These are phyloP conservation scores for Fistulifera pelliculosa DNA, from an alignment of 108 stramenopile genomes.

Conservation along the genomic window DNA sequence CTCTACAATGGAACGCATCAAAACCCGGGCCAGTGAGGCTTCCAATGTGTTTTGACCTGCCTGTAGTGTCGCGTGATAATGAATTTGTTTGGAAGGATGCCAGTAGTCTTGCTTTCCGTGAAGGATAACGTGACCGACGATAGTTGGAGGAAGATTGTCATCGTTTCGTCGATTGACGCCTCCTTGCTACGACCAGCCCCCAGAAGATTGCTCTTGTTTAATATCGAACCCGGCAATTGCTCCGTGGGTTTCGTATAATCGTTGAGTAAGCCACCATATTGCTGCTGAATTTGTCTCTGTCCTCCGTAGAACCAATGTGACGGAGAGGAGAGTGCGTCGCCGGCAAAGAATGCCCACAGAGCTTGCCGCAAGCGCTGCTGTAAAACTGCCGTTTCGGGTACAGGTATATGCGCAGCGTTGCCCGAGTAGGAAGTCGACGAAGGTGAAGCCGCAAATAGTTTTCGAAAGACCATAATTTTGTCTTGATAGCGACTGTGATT, in stretches of 20 bases:
- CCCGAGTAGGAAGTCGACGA: no score
- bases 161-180: not conserved
- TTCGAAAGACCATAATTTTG: no score
- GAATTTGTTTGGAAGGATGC: slow-evolving; percentile 54
- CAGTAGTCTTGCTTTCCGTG: slow-evolving; percentile 78
- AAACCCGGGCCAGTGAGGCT: slow-evolving; percentile 51
- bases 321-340: slow-evolving; percentile 76
- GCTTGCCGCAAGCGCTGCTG: slow-evolving; percentile 26
- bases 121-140: slow-evolving; percentile 84
- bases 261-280: slow-evolving; percentile 52
- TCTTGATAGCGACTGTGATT: no score
- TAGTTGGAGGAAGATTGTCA: slow-evolving; percentile 16
- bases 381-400: not conserved
- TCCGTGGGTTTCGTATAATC: slow-evolving; percentile 54
- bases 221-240: slow-evolving; percentile 55
- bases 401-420: no score
- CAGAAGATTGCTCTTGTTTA: slow-evolving; percentile 75
- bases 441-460: no score
- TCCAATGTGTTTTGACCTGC: slow-evolving; percentile 83
- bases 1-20: slow-evolving; percentile 52
- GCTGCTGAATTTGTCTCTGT: slow-evolving; percentile 41
- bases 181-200: slow-evolving; percentile 63
- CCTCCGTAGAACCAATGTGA: slow-evolving; percentile 86
- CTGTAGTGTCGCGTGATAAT: slow-evolving; percentile 77
- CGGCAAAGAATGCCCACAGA: slow-evolving; percentile 50